phyloP scores from a whole-genome alignment of 352 stramenopile species.

The Globisporangium nunn region DNA sequence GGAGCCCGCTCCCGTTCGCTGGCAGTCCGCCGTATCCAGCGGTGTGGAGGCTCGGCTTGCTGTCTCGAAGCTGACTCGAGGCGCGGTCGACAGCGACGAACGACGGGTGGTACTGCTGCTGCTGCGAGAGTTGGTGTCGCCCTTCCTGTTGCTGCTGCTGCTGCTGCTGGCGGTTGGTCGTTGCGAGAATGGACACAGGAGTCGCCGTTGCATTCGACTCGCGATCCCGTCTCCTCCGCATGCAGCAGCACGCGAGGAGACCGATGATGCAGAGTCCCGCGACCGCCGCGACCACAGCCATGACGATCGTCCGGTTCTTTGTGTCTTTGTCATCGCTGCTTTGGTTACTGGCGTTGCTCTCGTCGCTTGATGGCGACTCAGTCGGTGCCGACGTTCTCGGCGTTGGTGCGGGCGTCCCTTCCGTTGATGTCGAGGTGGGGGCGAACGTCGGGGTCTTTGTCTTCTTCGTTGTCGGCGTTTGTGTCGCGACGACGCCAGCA shows the following conservation, averaged over 20 bases:
- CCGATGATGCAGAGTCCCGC: slow-evolving; percentile 8
- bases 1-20: slow-evolving; percentile 4
- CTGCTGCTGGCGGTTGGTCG: not conserved
- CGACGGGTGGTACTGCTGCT: slow-evolving; percentile 6
- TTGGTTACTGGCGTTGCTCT: slow-evolving; percentile 3
- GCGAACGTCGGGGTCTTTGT: slow-evolving; percentile 8
- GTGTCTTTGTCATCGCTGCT: not conserved
- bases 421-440: not conserved
- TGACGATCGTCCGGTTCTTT: slow-evolving; percentile 9
- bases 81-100: slow-evolving; percentile 3
- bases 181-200: slow-evolving; percentile 1
- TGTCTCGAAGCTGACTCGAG: slow-evolving; percentile 8
- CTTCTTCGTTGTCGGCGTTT: slow-evolving; percentile 6
- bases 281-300: slow-evolving; percentile 9
- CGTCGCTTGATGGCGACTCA: not conserved
- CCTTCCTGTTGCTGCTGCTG: not conserved
- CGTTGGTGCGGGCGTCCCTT: not conserved
- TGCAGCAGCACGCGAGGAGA: slow-evolving; percentile 11
- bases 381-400: slow-evolving; percentile 4
- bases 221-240: slow-evolving; percentile 1
- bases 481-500: not conserved
- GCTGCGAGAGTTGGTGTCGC: not conserved
- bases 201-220: slow-evolving; percentile 7
- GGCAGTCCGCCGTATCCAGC: slow-evolving; percentile 7
- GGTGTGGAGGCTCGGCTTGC: slow-evolving; percentile 10